phyloP scores from a whole-genome alignment of 169 alveolate genomes.

The Cryptosporidium sp. region DNA sequence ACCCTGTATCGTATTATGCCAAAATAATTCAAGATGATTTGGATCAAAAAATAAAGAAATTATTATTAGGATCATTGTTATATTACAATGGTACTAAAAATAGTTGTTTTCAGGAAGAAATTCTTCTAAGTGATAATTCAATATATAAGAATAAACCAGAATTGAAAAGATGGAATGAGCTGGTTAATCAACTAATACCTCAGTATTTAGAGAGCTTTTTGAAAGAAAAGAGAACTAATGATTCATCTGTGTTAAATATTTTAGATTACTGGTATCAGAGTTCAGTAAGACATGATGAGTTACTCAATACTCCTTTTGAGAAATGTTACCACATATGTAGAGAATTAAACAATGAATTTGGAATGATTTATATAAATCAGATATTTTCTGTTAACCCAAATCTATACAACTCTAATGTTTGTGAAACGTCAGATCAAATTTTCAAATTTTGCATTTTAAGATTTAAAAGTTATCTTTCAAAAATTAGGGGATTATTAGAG shows the following conservation, averaged over 20 bases:
- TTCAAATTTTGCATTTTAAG: conserved; percentile 1
- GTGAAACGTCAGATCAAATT: not conserved
- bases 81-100: not conserved
- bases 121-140: conserved; percentile 3
- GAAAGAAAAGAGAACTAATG: conserved; percentile 15
- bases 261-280: conserved; percentile 55
- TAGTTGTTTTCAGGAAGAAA: not conserved
- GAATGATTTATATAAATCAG: conserved; percentile 49
- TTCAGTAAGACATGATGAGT: conserved; percentile 1
- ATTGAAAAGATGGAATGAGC: conserved; percentile 33
- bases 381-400: conserved; percentile 39
- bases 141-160: not conserved
- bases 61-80: not conserved
- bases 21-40: conserved; percentile 7
- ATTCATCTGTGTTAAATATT: not conserved
- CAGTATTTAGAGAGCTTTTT: conserved; percentile 10
- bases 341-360: conserved; percentile 2
- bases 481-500: not conserved
- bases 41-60: not conserved
- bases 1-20: not conserved
- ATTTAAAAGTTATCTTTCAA: not conserved
- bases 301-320: conserved; percentile 30
- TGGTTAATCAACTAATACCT: conserved; percentile 31
- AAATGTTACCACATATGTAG: not conserved
- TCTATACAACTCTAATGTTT: not conserved